Conservation (phyloP, 2,329 filamentous ascomycete species). For the Xylaria sp. region DNA sequence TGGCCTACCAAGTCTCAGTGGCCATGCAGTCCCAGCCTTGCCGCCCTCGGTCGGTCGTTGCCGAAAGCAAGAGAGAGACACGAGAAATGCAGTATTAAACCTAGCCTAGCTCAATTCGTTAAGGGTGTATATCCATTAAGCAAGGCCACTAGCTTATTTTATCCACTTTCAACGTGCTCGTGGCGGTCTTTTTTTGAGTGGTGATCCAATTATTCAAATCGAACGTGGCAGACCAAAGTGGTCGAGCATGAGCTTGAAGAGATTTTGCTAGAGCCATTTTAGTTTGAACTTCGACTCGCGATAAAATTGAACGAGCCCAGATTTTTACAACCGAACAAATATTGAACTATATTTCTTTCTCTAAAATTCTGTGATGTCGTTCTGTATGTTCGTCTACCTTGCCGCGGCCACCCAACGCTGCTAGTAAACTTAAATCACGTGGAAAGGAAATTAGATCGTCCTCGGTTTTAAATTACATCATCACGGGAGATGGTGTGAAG, state of each 20-base stretch:
- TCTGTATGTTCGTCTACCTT: neutral
- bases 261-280: constrained; percentile 18
- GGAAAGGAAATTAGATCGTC: neutral
- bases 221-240: constrained; percentile 13
- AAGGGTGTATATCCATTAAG: constrained; percentile 10
- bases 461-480: neutral
- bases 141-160: constrained; percentile 1
- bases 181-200: neutral
- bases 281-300: constrained; percentile 17
- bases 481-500: constrained; percentile 29
- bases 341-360: neutral
- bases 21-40: constrained; percentile 40
- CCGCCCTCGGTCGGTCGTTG: constrained; percentile 45
- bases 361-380: neutral
- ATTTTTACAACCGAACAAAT: neutral
- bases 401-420: neutral
- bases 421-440: too few species aligned
- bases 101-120: constrained; percentile 1
- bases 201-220: constrained; percentile 14
- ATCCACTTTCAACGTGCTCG: constrained; percentile 6
- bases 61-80: constrained; percentile 42
- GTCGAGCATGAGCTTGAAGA: constrained; percentile 8
- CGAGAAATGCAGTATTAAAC: constrained; percentile 6
- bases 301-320: constrained; percentile 1
- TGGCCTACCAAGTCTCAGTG: constrained; percentile 39